Base-by-base conservation (phyloP, 768 basidiomycete genomes). In the Tricholoma saponaceum region DNA sequence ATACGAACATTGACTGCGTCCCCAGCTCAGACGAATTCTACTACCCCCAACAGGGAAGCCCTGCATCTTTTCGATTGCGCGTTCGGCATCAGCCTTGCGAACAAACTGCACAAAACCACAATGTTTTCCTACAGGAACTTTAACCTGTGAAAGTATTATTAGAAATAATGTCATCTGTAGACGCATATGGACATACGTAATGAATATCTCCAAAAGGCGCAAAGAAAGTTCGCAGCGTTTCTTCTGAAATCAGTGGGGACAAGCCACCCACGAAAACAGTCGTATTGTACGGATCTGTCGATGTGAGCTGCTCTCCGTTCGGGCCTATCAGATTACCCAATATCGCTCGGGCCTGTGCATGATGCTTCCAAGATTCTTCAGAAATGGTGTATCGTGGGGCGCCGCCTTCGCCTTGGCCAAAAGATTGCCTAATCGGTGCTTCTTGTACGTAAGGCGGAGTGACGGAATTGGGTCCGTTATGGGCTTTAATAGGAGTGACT, bases 81-180 rank as follows among this genome's bases (percentile, higher is more conserved):
- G 80, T 70, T 95, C 93, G 10, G 95, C 95, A 71, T 97, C 95
- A 9, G 83, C 84, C 72, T 96, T 94, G 62, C 87, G 83, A 25
- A 96, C 90, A 65, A 93, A 97, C 73, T 97, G 95, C 46, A 97
- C 95, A 66, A 97, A 97, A 1, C 95, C 95, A 64, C 95, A 97
- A 62, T 95, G 91, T 67, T 96, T 96, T 52, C 92, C 93, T 44
- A 92, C 88, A 10, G 95, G 95, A n/a, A 97, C 94, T 72, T 95
- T 96, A 67, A 96, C 94, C 91, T 92, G 62, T 44, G 60, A 46
- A 60, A 39, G 35, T 47, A 56, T 23, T 28, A 58, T 64, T 41
- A 67, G 57, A 25, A 54, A 66, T 28, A 5, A n/a, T 12, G 33
- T 49, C 14, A 50, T 46, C 44, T 51, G 58, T 18, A 39, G 54